A percentile compares a stretch with the other conserved stretches of the same genome.
These are phyloP conservation scores for Salix udensis DNA, from an alignment of 345 rosid species.

Conservation along the genomic window DNA sequence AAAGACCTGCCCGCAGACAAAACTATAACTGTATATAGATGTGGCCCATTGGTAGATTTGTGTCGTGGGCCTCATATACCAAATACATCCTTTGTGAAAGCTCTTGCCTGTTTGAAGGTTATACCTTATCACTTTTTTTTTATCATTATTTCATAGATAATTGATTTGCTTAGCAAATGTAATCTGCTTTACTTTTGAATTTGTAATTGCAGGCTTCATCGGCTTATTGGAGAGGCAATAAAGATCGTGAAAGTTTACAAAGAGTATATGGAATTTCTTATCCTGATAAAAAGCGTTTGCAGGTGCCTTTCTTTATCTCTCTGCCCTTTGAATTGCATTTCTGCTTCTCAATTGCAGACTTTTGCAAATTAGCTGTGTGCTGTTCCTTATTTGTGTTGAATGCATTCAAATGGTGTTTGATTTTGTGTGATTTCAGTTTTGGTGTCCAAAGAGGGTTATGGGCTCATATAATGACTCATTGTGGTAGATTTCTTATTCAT, in stretches of 20 bases:
- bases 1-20: conserved; percentile 77
- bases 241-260: conserved; percentile 88
- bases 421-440: not conserved
- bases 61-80: conserved; percentile 99
- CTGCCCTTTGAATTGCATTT: not conserved
- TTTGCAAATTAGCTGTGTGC: not conserved
- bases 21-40: conserved; percentile 92
- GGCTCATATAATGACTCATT: not conserved
- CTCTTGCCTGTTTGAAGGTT: conserved; percentile 90
- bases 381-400: not conserved
- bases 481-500: not conserved
- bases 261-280: conserved; percentile 98
- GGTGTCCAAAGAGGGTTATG: not conserved
- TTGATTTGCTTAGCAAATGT: conserved; percentile 11
- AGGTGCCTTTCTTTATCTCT: conserved; percentile 40
- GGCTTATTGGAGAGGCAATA: conserved; percentile 94
- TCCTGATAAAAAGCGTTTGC: conserved; percentile 82
- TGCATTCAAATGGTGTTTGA: not conserved
- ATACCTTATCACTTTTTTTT: conserved; percentile 10
- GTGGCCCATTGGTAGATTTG: conserved; percentile 92
- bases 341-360: not conserved
- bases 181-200: conserved; percentile 6
- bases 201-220: conserved; percentile 77
- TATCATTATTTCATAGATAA: conserved; percentile 7
- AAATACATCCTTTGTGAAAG: conserved; percentile 91